phyloP scores from a whole-genome alignment of 169 alveolate species.

The Eimeria necatrix region DNA sequence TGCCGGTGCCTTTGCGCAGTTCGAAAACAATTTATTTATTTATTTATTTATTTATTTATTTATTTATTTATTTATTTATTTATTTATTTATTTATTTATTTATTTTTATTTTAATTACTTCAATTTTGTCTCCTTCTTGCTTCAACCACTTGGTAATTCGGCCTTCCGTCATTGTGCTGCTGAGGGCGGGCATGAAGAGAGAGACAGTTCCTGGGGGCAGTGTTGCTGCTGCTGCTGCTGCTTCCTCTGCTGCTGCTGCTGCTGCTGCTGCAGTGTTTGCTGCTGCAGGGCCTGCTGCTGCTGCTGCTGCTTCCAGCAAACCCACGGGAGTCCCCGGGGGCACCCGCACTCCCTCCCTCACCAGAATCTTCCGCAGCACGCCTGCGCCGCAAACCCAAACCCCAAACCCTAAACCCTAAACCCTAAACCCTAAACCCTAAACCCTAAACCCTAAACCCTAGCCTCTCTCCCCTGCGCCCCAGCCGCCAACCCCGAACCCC shows the following conservation, averaged over 20 bases:
- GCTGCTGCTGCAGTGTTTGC: no score
- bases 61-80: no score
- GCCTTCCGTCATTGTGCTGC: constrained; percentile 88
- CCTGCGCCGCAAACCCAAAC: neutral
- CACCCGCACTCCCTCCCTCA: neutral
- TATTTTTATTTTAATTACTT: constrained; percentile 42
- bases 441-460: no score
- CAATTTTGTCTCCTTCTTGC: constrained; percentile 84
- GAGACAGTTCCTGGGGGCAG: constrained; percentile 1
- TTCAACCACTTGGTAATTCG: constrained; percentile 89
- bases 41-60: no score
- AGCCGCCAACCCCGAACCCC: no score
- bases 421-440: no score
- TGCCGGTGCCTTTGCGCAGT: constrained; percentile 83
- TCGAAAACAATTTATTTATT: no score
- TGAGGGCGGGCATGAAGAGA: constrained; percentile 85
- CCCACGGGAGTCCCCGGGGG: neutral
- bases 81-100: no score
- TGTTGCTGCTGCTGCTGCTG: neutral
- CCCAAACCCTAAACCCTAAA: neutral
- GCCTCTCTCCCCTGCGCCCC: no score
- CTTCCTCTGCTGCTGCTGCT: neutral
- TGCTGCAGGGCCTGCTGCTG: no score
- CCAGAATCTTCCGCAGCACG: neutral
- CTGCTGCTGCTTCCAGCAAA: neutral